Percentiles rank a stretch among this genome's conserved stretches.
phyloP scores from a whole-genome alignment of 768 basidiomycete genomes.

The Antrodiella citrinella region DNA sequence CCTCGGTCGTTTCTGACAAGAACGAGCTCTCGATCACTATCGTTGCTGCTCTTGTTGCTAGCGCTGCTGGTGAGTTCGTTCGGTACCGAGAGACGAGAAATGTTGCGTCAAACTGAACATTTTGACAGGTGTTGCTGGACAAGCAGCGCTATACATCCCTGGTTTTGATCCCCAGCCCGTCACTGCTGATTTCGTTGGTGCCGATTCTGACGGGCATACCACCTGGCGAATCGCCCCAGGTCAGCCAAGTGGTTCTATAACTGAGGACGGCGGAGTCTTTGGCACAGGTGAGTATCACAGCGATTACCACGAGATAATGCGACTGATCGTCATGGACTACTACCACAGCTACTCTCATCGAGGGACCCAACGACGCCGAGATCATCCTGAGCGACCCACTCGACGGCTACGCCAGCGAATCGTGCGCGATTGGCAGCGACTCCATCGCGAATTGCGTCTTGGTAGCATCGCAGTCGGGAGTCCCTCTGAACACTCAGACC shows the following conservation, averaged over 20 bases:
- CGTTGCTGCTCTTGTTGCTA: too few species aligned
- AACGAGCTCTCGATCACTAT: too few species aligned
- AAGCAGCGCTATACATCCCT: constrained; percentile 37
- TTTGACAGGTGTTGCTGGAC: constrained; percentile 19
- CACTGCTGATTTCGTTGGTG: constrained; percentile 34
- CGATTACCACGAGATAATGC: neutral
- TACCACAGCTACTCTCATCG: constrained; percentile 34
- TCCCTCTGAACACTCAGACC: constrained; percentile 5
- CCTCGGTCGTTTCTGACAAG: too few species aligned
- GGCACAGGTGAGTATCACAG: constrained; percentile 28
- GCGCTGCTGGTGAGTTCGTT: too few species aligned
- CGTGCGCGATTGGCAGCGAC: constrained; percentile 17
- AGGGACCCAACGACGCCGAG: constrained; percentile 31
- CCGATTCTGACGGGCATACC: constrained; percentile 32
- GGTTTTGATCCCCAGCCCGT: constrained; percentile 37
- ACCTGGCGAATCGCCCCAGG: constrained; percentile 35
- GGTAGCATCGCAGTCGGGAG: constrained; percentile 9
- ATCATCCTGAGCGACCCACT: constrained; percentile 24
- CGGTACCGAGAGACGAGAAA: too few species aligned
- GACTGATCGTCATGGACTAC: too few species aligned
- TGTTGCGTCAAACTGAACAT: too few species aligned
- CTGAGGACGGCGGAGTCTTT: constrained; percentile 22
- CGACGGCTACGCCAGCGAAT: constrained; percentile 11
- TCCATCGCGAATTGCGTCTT: constrained; percentile 21
- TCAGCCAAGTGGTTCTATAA: constrained; percentile 24